A percentile compares a stretch with the other conserved stretches of the same genome.
These are phyloP conservation scores for Tubosaeta sp. DNA, from an alignment of 768 basidiomycete genomes.

Conservation along the genomic window DNA sequence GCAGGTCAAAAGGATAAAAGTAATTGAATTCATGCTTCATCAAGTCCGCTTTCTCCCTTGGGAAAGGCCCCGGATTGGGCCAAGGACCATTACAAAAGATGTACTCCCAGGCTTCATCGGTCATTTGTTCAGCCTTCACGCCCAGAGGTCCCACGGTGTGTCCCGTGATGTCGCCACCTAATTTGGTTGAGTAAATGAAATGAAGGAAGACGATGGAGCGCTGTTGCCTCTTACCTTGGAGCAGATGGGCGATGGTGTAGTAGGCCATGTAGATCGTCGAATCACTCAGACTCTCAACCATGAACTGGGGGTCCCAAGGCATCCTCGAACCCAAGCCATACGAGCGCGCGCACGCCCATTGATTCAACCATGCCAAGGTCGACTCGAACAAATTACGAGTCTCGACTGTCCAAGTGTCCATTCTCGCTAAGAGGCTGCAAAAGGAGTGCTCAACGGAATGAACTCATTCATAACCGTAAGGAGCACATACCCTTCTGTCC, in stretches of 20 bases:
- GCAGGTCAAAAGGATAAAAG: slow-evolving; percentile 98
- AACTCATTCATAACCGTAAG: background rate
- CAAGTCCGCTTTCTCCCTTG: slow-evolving; percentile 72
- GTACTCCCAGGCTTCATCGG: slow-evolving; percentile 97
- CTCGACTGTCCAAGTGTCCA: slow-evolving; percentile 91
- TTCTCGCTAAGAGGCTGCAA: slow-evolving; percentile 66
- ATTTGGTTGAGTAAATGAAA: slow-evolving; percentile 3
- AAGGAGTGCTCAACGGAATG: slow-evolving; percentile 1
- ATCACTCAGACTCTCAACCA: slow-evolving; percentile 95
- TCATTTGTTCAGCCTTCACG: slow-evolving; percentile 88
- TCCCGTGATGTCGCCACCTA: slow-evolving; percentile 75
- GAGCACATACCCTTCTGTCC: slow-evolving; percentile 69
- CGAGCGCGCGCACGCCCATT: slow-evolving; percentile 99
- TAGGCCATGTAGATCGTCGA: slow-evolving; percentile 99
- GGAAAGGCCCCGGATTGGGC: slow-evolving; percentile 62
- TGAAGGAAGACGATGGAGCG: background rate
- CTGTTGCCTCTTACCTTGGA: slow-evolving; percentile 83
- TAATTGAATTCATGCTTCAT: slow-evolving; percentile 91
- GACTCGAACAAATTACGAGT: slow-evolving; percentile 90
- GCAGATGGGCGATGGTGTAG: slow-evolving; percentile 88
- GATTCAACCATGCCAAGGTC: slow-evolving; percentile 90
- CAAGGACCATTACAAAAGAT: slow-evolving; percentile 75
- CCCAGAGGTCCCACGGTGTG: slow-evolving; percentile 75
- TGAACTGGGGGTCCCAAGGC: slow-evolving; percentile 95
- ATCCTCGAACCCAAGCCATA: slow-evolving; percentile 94